Evolutionary conservation across 805 yeast species (phyloP).

Genomic region (Hanseniaspora vineae): DNA sequence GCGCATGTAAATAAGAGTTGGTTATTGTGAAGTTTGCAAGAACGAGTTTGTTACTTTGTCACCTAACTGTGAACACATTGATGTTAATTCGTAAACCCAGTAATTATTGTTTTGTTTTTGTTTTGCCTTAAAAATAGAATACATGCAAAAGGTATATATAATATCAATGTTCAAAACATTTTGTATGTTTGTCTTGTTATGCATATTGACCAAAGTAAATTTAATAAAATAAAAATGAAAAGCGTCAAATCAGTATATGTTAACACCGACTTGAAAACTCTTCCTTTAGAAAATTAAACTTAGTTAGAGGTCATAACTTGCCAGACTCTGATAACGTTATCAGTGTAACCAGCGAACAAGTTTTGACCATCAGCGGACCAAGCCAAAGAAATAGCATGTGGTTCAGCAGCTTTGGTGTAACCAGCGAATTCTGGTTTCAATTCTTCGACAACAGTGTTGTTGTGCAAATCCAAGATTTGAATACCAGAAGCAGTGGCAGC

Average conservation of each 20-base stretch:
- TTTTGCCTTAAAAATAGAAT: conserved; percentile 3
- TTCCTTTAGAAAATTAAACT: conserved; percentile 6
- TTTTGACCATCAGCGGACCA: conserved; percentile 99
- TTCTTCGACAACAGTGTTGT: conserved; percentile 88
- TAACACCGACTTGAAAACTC: conserved; percentile 1
- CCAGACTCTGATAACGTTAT: conserved; percentile 99
- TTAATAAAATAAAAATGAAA: conserved; percentile 2
- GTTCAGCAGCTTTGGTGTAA: conserved; percentile 84
- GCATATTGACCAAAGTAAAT: too few species aligned
- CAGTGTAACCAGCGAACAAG: conserved; percentile 99
- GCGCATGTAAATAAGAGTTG: background rate
- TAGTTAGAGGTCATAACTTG: conserved; percentile 82
- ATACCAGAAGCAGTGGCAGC: conserved; percentile 98
- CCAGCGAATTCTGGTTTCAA: conserved; percentile 95
- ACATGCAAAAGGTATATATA: background rate
- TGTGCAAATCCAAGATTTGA: conserved; percentile 96
- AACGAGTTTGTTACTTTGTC: too few species aligned
- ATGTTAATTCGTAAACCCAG: background rate
- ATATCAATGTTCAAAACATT: background rate
- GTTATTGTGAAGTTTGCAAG: too few species aligned
- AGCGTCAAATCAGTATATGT: conserved; percentile 4
- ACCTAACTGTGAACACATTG: background rate
- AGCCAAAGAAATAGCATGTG: conserved; percentile 94
- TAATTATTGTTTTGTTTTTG: conserved; percentile 1
- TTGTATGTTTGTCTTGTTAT: too few species aligned